Base-by-base conservation (phyloP, 2,329 filamentous ascomycete genomes). In the Fusarium austroafricanum region DNA sequence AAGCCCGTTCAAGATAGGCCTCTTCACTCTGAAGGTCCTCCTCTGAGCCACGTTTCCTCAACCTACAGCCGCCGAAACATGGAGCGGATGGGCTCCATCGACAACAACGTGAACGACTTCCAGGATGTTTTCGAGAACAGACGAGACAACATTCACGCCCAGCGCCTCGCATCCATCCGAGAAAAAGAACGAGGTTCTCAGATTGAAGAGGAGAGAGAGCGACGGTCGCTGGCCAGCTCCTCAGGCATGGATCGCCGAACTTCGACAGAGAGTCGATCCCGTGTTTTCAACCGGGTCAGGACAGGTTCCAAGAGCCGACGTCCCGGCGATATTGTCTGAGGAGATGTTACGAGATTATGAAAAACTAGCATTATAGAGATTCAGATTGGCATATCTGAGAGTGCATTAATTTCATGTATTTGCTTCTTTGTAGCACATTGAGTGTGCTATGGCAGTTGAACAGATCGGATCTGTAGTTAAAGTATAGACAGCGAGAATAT, bases 51-150 rank as follows among this genome's bases (percentile, higher is more conserved):
- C 17, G 50, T 52, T 2, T 47, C 63, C 2, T 73, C 73, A 0
- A 55, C 47, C 3, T 54, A 61, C 23, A 73, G 68, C 37, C 59
- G 61, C 17, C 61, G 63, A 46, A 74, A 39, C 8, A 18, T 63
- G 29, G 64, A 68, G 7, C 58, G 69, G 35, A 73, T 17, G 71
- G 76, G 14, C 58, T 75, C 76, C 21, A 79, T 80, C 38, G 76
- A 77, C 23, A 78, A 79, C 49, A 71, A 68, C 14, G 73, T 80
- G 46, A 76, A 77, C 37, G 77, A 85, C 67, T 82, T 82, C 75
- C 77, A 81, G 55, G 80, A 84, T 52, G 81, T 85, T 1, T 85
- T 83, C 47, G 79, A 80, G 28, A 78, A 75, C 43, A 81, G 83
- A 28, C 79, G 78, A 33, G 75, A 82, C 5, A 74, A 77, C 4